Base-by-base conservation (phyloP, 495 filamentous ascomycete species). In the Podospora anserina region DNA sequence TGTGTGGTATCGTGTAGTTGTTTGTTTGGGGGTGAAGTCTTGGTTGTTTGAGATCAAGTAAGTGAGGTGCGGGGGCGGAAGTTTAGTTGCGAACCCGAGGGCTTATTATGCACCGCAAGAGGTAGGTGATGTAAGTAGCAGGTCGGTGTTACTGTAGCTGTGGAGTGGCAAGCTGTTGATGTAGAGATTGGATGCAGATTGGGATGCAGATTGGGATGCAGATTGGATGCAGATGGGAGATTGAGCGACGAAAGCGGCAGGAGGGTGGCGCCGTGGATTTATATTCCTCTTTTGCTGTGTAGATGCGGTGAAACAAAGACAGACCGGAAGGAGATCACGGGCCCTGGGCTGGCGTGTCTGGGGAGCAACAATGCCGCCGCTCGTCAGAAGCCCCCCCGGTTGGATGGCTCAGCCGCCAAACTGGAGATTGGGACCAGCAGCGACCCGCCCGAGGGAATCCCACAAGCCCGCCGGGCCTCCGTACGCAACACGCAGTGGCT, bases 331-430 rank as follows among this genome's bases (percentile, higher is more conserved):
- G 39, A 49, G 65, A 68, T 71, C 72, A 74, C 69, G 65, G 72
- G 72, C 65, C 60, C 30, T 20, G 30, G n/a, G 19, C 30, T 32
- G 27, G 28, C 30, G 20, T 69, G 65, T 68, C 66, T 66, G 63
- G 27, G 39, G 61, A 67, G 61, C 27, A 32, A 44, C 70, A 65
- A 69, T 65, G 67, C 70, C 70, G 67, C 67, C 67, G 23, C 23
- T 23, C 23, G 64, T 69, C 67, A 69, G 60, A 65, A 61, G 27
- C 55, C 34, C 68, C 63, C 63, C 54, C 61, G 20, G 60, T 67
- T 68, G 56, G 65, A 70, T 63, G 71, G 71, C 71, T 73, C 67
- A 73, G 71, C 63, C 39, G 23, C 66, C 19, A 53, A 27, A 64
- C 27, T 63, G 61, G 61, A 63, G 61, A 56, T 53, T 65, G 64